Conservation (phyloP, 202 grass and related monocot species). For the Bolboschoenoplectus hybrid region DNA sequence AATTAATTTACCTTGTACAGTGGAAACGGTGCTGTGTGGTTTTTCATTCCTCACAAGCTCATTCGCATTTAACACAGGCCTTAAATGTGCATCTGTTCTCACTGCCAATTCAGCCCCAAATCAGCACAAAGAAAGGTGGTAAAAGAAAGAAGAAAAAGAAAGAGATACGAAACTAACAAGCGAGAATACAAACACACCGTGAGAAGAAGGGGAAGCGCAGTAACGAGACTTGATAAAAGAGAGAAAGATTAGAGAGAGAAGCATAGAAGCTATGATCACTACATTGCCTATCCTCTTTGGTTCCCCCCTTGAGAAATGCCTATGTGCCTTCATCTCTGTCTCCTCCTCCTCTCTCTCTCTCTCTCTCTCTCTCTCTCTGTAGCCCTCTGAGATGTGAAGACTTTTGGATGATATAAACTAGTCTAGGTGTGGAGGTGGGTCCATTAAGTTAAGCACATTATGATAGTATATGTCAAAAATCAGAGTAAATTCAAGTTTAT, state of each 20-base stretch:
- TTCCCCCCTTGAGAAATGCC: constrained; percentile 59
- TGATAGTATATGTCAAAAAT: constrained; percentile 20
- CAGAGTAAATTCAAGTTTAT: background rate
- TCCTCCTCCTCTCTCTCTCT: too few relatives aligned
- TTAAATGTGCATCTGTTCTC: constrained; percentile 17
- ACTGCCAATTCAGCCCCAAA: constrained; percentile 41
- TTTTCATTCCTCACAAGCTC: constrained; percentile 28
- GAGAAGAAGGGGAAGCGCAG: constrained; percentile 47
- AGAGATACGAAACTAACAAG: background rate
- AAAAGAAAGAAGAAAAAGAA: background rate
- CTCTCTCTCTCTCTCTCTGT: background rate
- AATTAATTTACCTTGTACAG: constrained; percentile 32
- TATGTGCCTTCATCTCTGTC: constrained; percentile 59
- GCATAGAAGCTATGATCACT: constrained; percentile 77
- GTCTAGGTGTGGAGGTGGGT: background rate
- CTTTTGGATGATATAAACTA: constrained; percentile 29
- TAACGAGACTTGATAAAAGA: constrained; percentile 77
- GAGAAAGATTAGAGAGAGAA: constrained; percentile 81
- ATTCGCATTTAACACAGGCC: constrained; percentile 38
- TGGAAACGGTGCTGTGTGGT: constrained; percentile 6
- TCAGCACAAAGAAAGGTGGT: background rate
- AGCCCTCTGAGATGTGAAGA: constrained; percentile 2
- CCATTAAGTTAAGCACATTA: constrained; percentile 36
- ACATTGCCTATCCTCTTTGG: constrained; percentile 67
- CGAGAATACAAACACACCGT: constrained; percentile 44